Percentiles rank a stretch among this genome's conserved stretches.
phyloP scores from a whole-genome alignment of 2,329 filamentous ascomycete species.

The Cytospora mali region DNA sequence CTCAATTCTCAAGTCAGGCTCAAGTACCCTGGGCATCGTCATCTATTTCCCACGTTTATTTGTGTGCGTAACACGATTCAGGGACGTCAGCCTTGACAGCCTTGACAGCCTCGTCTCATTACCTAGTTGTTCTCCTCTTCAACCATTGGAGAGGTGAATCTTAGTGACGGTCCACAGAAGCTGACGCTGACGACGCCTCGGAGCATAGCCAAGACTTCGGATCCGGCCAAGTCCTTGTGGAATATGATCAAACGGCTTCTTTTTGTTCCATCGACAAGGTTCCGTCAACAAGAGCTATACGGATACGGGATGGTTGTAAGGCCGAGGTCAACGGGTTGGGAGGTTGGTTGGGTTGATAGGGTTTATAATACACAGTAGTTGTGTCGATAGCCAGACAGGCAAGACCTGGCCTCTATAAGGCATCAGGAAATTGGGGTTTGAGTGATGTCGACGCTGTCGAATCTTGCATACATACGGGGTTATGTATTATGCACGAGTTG shows the following conservation, averaged over 20 bases:
- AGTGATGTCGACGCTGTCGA: not conserved
- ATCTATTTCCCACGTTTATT: not conserved
- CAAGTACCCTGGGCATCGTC: not conserved
- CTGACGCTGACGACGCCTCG: slow-evolving; percentile 16
- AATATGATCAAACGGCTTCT: not conserved
- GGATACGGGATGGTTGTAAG: slow-evolving; percentile 8
- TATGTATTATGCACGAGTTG: not conserved
- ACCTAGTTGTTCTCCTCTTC: not conserved
- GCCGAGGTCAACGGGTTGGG: not conserved
- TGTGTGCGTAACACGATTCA: not conserved
- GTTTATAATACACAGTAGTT: not conserved
- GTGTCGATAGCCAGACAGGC: not conserved
- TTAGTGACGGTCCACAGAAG: slow-evolving; percentile 7
- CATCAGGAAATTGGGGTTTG: not conserved
- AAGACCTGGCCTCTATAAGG: not conserved
- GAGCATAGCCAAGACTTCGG: slow-evolving; percentile 4
- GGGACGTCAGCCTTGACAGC: not conserved
- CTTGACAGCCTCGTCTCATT: not conserved
- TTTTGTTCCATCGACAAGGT: no score
- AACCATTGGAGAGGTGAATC: not conserved
- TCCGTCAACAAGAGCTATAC: no score
- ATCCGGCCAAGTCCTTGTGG: slow-evolving; percentile 2
- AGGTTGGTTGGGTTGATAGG: not conserved
- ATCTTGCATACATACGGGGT: not conserved
- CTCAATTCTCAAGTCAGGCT: no score